phyloP scores from a whole-genome alignment of 768 basidiomycete genomes.

The Mrakia frigida region DNA sequence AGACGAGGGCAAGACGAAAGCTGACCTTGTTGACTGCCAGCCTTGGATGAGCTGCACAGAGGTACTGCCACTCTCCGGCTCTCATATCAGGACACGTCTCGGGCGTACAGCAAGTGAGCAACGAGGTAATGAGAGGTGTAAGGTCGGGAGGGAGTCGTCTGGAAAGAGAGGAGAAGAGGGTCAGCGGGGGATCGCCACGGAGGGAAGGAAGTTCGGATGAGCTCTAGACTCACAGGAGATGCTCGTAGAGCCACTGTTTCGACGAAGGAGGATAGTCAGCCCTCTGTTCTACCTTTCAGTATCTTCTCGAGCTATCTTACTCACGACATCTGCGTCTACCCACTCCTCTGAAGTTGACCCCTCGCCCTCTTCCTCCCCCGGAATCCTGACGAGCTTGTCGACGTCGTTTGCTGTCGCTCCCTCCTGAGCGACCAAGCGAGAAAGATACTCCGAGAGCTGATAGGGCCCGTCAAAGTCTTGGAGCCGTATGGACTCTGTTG shows the following conservation, averaged over 20 bases:
- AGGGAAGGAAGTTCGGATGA: neutral
- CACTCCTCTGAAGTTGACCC: neutral
- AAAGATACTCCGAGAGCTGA: slow-evolving; percentile 30
- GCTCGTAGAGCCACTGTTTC: slow-evolving; percentile 45
- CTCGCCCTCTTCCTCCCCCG: slow-evolving; percentile 8
- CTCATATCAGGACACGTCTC: slow-evolving; percentile 93
- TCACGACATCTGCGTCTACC: slow-evolving; percentile 21
- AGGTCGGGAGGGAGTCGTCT: slow-evolving; percentile 45
- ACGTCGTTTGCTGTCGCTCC: neutral
- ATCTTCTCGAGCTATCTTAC: neutral
- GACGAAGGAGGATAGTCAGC: neutral
- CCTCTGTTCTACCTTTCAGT: neutral
- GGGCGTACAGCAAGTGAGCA: slow-evolving; percentile 58
- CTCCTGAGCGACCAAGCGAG: slow-evolving; percentile 3
- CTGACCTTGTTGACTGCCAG: neutral
- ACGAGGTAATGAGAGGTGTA: slow-evolving; percentile 41
- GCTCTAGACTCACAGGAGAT: slow-evolving; percentile 39
- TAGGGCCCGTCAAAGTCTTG: slow-evolving; percentile 16
- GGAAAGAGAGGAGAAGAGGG: neutral
- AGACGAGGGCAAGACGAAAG: neutral
- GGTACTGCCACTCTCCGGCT: slow-evolving; percentile 95
- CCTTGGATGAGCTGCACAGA: slow-evolving; percentile 79
- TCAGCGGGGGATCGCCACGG: neutral
- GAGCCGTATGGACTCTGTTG: neutral
- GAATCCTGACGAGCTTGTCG: neutral